Evolutionary conservation across 1,284 basidiomycete genomes (phyloP).

Genomic region (Heterobasidion annosum): DNA sequence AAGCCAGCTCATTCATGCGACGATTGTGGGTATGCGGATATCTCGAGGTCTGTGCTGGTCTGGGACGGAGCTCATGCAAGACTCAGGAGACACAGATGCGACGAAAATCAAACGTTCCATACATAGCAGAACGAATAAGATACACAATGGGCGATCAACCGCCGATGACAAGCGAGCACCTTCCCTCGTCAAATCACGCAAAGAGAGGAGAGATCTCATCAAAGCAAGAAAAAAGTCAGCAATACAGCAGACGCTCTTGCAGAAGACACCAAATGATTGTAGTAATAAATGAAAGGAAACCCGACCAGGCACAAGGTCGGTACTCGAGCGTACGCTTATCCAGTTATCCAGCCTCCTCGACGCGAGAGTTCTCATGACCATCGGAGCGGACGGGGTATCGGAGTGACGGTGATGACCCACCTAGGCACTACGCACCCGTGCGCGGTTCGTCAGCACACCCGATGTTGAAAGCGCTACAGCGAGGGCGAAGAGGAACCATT

Average conservation of each 20-base stretch:
- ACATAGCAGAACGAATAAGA: too few relatives aligned
- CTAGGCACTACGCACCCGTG: background rate
- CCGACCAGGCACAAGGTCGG: background rate
- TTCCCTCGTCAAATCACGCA: too few relatives aligned
- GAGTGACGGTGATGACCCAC: background rate
- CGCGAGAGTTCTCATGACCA: background rate
- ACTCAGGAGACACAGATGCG: too few relatives aligned
- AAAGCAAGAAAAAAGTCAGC: background rate
- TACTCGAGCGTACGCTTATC: too few relatives aligned
- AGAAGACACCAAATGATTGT: background rate
- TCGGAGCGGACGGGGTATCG: background rate
- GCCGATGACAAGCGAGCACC: too few relatives aligned
- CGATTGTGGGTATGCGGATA: too few relatives aligned
- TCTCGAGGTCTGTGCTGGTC: too few relatives aligned
- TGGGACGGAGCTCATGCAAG: too few relatives aligned
- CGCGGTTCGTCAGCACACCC: constrained; percentile 11
- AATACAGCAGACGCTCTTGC: background rate
- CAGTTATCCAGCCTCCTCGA: too few relatives aligned
- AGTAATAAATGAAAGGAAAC: background rate
- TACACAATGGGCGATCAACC: too few relatives aligned
- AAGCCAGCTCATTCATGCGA: too few relatives aligned
- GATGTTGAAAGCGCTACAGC: constrained; percentile 11
- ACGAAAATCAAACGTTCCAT: too few relatives aligned
- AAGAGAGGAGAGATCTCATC: background rate
- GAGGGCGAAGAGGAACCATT: constrained; percentile 15